These are phyloP conservation scores for Miscanthus lutarioriparius DNA, from an alignment of 176 grass and related monocot species.

Conservation along the genomic window DNA sequence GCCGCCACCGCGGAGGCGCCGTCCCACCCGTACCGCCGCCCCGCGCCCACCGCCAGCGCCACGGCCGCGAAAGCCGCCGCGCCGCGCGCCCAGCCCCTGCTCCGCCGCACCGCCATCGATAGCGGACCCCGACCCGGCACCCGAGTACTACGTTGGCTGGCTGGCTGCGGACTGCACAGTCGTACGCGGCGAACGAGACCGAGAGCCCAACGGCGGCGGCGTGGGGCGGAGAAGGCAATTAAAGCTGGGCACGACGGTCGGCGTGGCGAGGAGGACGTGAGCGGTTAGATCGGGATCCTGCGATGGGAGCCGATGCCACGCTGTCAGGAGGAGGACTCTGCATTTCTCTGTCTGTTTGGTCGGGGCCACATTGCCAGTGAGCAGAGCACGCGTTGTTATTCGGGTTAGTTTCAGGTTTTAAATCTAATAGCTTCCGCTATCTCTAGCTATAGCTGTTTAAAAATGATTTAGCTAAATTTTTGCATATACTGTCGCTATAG, in stretches of 20 bases:
- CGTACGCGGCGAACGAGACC: background rate
- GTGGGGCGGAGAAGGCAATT: background rate
- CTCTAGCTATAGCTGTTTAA: too few relatives aligned
- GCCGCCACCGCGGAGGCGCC: conserved; percentile 50
- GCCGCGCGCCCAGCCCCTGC: too few relatives aligned
- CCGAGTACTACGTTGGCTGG: background rate
- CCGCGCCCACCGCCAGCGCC: conserved; percentile 26
- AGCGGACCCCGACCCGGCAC: background rate
- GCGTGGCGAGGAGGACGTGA: background rate
- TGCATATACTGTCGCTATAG: too few relatives aligned
- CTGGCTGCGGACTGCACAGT: background rate
- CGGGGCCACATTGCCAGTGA: background rate
- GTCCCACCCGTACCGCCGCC: conserved; percentile 65
- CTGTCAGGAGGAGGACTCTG: background rate
- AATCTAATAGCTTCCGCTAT: too few relatives aligned
- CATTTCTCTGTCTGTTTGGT: background rate
- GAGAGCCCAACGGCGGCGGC: background rate
- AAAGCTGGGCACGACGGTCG: background rate
- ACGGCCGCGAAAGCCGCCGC: conserved; percentile 27
- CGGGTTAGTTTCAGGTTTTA: too few relatives aligned
- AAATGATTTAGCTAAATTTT: too few relatives aligned
- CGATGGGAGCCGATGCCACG: background rate
- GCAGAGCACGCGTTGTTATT: too few relatives aligned
- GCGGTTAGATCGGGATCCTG: background rate
- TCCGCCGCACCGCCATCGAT: too few relatives aligned